Conservation (phyloP, 2,329 filamentous ascomycete genomes). For the Fusarium nematophilum region DNA sequence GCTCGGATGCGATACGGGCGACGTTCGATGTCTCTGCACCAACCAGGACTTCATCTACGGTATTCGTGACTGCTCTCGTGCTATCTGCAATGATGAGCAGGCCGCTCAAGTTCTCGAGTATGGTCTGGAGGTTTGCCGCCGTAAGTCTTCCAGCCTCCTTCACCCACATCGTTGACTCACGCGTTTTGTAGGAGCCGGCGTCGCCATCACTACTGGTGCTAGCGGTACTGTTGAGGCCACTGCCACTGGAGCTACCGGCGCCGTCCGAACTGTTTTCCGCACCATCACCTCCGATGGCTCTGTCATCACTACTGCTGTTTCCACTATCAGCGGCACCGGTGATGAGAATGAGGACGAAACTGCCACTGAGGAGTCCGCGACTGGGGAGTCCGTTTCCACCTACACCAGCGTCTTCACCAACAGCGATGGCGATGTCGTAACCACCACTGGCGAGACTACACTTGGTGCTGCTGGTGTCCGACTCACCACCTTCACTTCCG, state of each 20-base stretch:
- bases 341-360: slow-evolving; percentile 5
- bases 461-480: slow-evolving; percentile 20
- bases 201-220: slow-evolving; percentile 48
- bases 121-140: slow-evolving; percentile 53
- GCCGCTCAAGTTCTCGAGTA: slow-evolving; percentile 53
- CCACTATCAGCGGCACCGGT: slow-evolving; percentile 48
- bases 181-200: slow-evolving; percentile 45
- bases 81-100: slow-evolving; percentile 53
- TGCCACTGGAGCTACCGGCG: slow-evolving; percentile 21
- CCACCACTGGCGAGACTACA: slow-evolving; percentile 32
- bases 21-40: slow-evolving; percentile 60
- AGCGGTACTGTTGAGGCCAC: slow-evolving; percentile 37
- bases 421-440: slow-evolving; percentile 33
- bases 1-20: slow-evolving; percentile 58
- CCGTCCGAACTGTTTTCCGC: slow-evolving; percentile 53
- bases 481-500: slow-evolving; percentile 37
- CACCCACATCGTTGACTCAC: slow-evolving; percentile 24
- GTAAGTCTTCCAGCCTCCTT: slow-evolving; percentile 40
- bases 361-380: slow-evolving; percentile 33
- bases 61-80: slow-evolving; percentile 62
- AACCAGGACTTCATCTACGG: slow-evolving; percentile 61
- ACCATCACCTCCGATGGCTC: slow-evolving; percentile 50
- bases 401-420: slow-evolving; percentile 45
- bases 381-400: slow-evolving; percentile 42
- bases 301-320: slow-evolving; percentile 50